Evolutionary conservation across 2,329 filamentous ascomycete species (phyloP).

Genomic region (Ploettnerulaceae sp.): DNA sequence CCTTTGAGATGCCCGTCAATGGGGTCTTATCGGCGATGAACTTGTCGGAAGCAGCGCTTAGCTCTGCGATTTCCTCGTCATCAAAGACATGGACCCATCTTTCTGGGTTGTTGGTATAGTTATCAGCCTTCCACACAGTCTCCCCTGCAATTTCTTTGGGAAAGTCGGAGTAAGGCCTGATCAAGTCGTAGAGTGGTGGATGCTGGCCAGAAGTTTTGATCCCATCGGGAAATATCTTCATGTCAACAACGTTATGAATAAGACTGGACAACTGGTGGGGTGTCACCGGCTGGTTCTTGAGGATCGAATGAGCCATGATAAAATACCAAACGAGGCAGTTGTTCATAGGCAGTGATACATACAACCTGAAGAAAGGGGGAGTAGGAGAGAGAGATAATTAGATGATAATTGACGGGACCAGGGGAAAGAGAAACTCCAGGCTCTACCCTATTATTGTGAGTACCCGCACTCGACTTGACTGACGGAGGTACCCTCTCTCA

Average conservation of each 20-base stretch:
- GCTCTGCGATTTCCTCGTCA: conserved; percentile 59
- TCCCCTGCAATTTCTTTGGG: conserved; percentile 65
- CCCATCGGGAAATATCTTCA: conserved; percentile 33
- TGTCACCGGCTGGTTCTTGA: conserved; percentile 7
- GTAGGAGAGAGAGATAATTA: too few relatives aligned
- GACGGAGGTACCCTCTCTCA: too few relatives aligned
- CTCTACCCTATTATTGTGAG: too few relatives aligned
- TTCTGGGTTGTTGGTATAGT: conserved; percentile 32
- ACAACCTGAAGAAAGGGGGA: too few relatives aligned
- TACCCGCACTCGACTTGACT: too few relatives aligned
- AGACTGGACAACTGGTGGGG: conserved; percentile 9
- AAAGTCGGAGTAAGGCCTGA: conserved; percentile 66
- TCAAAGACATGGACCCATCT: conserved; percentile 69
- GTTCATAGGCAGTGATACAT: too few relatives aligned
- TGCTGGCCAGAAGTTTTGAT: conserved; percentile 61
- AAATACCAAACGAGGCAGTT: too few relatives aligned
- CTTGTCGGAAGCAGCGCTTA: conserved; percentile 60
- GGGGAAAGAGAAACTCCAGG: too few relatives aligned
- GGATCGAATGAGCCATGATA: conserved; percentile 12
- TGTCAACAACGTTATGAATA: conserved; percentile 17
- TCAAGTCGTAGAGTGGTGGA: conserved; percentile 57
- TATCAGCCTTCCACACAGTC: conserved; percentile 62
- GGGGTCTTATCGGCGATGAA: conserved; percentile 63
- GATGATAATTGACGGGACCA: too few relatives aligned
- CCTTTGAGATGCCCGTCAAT: conserved; percentile 66